Base-by-base conservation (phyloP, 23 red algal species). In the Gracilaria gracilis region DNA sequence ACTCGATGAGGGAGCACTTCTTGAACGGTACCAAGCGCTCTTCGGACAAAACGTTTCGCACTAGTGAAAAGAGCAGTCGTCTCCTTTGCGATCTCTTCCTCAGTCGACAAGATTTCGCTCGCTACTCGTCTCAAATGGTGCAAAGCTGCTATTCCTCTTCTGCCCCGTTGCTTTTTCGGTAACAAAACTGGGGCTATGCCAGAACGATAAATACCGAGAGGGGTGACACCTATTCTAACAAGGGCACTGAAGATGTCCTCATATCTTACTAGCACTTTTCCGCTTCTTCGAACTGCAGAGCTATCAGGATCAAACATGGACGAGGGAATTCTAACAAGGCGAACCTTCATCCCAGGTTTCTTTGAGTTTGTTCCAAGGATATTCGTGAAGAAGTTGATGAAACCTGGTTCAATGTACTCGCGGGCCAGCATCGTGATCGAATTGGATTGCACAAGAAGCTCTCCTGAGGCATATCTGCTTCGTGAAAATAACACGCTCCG, bases 171-270 rank as follows among this genome's bases (percentile, higher is more conserved):
- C 57, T 84, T 83, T 28, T 25, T 23, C 5, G 93, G 93, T 14
- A 95, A 62, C 49, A 74, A 57, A 21, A 69, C 84, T n/a, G 95
- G 95, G 0, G 95, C 95, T 24, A 64, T 71, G n/a, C 90, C 95
- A 53, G 91, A 97, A 24, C 95, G 90, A 83, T 97, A 97, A 42
- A 97, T 81, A 11, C 89, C 95, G 48, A 97, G 82, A 20, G 95
- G 85, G 46, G 91, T 93, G 33, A 90, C 87, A 37, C 88, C 88
- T 40, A 89, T 31, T 39, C 89, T 51, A 64, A 94, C 17, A 3
- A 97, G 77, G 24, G 80, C 74, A 27, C 36, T 46, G 61, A 97
- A 94, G 4, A 97, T 83, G 9, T 75, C 49, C 32, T 76, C 61
- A 25, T 88, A 95, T 29, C 48, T 42, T 44, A 86, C 54, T 4